phyloP scores from a whole-genome alignment of 441 rosid species.

The Erysimum cheiri region DNA sequence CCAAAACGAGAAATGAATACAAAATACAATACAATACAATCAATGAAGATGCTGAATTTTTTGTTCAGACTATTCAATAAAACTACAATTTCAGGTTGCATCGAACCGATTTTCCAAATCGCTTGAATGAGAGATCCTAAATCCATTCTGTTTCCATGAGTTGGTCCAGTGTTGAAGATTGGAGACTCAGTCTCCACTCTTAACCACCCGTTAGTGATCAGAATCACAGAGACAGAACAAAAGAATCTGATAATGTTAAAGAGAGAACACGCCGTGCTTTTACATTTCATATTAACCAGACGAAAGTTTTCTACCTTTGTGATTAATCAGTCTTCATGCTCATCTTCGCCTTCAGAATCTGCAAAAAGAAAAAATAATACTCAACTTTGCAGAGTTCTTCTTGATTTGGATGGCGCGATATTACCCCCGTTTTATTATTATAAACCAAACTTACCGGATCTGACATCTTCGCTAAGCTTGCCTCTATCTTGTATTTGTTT shows the following conservation, averaged over 20 bases:
- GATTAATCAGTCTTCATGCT: constrained; percentile 63
- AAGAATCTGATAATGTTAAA: background rate
- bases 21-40: constrained; percentile 24
- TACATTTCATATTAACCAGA: constrained; percentile 10
- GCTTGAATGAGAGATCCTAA: constrained; percentile 11
- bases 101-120: constrained; percentile 10
- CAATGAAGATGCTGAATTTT: background rate
- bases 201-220: constrained; percentile 17
- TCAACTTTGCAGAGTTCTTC: constrained; percentile 9
- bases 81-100: background rate
- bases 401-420: background rate
- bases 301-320: constrained; percentile 7
- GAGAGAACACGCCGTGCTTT: background rate
- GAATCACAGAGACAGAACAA: constrained; percentile 11
- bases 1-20: constrained; percentile 7
- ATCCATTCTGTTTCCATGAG: constrained; percentile 11
- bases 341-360: constrained; percentile 73
- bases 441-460: constrained; percentile 75
- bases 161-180: constrained; percentile 17
- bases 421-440: background rate
- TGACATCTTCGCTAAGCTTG: constrained; percentile 89
- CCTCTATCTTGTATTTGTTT: constrained; percentile 94
- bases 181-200: constrained; percentile 21
- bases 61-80: constrained; percentile 7
- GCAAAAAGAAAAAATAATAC: constrained; percentile 9